These are phyloP conservation scores for Monosporozyma siamensis DNA, from an alignment of 805 yeast species.

Conservation along the genomic window DNA sequence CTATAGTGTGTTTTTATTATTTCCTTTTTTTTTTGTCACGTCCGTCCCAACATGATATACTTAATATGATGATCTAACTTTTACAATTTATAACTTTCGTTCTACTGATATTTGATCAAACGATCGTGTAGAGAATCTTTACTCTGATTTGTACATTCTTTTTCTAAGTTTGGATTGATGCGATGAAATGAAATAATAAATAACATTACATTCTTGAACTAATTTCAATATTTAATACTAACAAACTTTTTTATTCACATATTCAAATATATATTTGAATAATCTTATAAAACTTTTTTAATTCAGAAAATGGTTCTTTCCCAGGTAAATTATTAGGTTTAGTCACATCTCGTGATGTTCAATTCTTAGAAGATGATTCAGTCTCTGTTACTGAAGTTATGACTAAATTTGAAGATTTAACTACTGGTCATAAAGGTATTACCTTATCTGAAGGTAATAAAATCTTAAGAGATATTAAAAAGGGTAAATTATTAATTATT, in stretches of 20 bases:
- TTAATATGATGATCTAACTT: constrained; percentile 44
- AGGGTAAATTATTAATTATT: constrained; percentile 94
- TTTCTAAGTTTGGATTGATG: constrained; percentile 8
- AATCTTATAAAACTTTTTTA: not conserved
- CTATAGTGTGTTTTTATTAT: constrained; percentile 5
- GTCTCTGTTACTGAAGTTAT: constrained; percentile 65
- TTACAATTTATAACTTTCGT: constrained; percentile 82
- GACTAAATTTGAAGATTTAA: constrained; percentile 63
- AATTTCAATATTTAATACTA: not conserved
- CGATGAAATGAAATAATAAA: too few relatives aligned
- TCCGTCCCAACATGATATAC: not conserved
- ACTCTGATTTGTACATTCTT: constrained; percentile 30
- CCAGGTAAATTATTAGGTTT: constrained; percentile 92
- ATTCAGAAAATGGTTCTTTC: constrained; percentile 68
- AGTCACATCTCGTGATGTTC: constrained; percentile 93
- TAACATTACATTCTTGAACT: too few relatives aligned
- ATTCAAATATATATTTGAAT: too few relatives aligned
- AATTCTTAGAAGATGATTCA: constrained; percentile 72
- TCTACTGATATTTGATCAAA: constrained; percentile 94
- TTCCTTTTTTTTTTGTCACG: constrained; percentile 4
- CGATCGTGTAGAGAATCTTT: constrained; percentile 85
- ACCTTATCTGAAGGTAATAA: constrained; percentile 81
- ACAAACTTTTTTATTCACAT: not conserved
- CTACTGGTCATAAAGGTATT: constrained; percentile 78
- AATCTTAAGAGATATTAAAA: constrained; percentile 82